Conservation (phyloP, 2,329 filamentous ascomycete species). For the Thelonectria rubi region DNA sequence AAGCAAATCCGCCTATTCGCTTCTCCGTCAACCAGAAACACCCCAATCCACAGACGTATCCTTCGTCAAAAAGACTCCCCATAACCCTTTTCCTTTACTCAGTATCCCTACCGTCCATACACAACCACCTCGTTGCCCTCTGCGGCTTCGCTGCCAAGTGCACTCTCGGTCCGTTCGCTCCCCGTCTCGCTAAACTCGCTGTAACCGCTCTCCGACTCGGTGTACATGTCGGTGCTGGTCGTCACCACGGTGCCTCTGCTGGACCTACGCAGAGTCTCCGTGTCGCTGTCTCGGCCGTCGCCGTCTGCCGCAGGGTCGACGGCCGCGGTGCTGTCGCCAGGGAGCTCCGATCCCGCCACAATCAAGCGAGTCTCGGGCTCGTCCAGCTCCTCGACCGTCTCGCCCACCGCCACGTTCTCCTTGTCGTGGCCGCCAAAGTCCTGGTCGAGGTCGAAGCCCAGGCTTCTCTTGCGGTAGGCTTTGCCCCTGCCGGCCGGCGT, state of each 20-base stretch:
- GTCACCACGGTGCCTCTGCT: slow-evolving; percentile 59
- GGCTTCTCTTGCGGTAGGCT: slow-evolving; percentile 72
- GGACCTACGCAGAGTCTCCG: slow-evolving; percentile 59
- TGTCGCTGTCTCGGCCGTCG: slow-evolving; percentile 56
- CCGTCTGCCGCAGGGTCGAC: slow-evolving; percentile 33
- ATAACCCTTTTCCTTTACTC: background rate
- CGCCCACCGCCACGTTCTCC: slow-evolving; percentile 70
- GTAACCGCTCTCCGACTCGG: slow-evolving; percentile 49
- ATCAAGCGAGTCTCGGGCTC: slow-evolving; percentile 42
- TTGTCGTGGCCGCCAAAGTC: slow-evolving; percentile 65
- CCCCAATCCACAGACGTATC: slow-evolving; percentile 20
- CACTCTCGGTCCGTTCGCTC: slow-evolving; percentile 62
- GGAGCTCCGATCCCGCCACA: slow-evolving; percentile 31
- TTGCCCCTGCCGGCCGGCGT: slow-evolving; percentile 57
- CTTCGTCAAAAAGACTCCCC: slow-evolving; percentile 16
- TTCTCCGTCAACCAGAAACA: slow-evolving; percentile 12
- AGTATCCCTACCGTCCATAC: slow-evolving; percentile 40
- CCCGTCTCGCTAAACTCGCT: slow-evolving; percentile 53
- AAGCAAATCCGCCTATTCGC: background rate
- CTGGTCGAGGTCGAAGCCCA: slow-evolving; percentile 64
- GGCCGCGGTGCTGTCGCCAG: slow-evolving; percentile 41
- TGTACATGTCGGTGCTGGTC: slow-evolving; percentile 50
- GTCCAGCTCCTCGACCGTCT: slow-evolving; percentile 68
- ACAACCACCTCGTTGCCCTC: slow-evolving; percentile 50
- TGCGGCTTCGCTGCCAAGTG: slow-evolving; percentile 41